Percentiles rank a stretch among this genome's conserved stretches.
Evolutionary conservation across 2,329 filamentous ascomycete genomes (phyloP).

Genomic region (Scedosporium dehoogii): DNA sequence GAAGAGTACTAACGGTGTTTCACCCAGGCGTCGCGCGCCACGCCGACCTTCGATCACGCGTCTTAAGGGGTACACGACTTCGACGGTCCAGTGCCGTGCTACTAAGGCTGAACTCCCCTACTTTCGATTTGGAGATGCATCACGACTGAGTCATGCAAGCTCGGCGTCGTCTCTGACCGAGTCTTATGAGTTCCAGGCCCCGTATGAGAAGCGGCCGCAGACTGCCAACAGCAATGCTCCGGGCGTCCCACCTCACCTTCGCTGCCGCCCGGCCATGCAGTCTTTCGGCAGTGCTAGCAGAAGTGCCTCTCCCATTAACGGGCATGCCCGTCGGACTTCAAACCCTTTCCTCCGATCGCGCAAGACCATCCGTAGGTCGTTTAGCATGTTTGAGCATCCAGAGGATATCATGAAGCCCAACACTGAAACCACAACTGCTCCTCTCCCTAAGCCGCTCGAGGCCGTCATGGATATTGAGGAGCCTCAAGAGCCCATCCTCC

Average conservation of each 20-base stretch:
- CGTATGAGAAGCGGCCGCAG: slow-evolving; percentile 56
- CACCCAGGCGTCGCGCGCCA: slow-evolving; percentile 45
- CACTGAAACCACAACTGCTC: slow-evolving; percentile 31
- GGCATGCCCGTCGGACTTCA: slow-evolving; percentile 61
- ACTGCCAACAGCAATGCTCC: slow-evolving; percentile 50
- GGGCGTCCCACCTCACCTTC: slow-evolving; percentile 47
- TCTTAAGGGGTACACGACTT: slow-evolving; percentile 65
- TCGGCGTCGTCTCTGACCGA: slow-evolving; percentile 51
- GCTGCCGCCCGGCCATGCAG: slow-evolving; percentile 56
- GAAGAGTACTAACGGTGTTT: slow-evolving; percentile 7
- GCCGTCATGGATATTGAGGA: slow-evolving; percentile 81
- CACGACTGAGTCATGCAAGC: not conserved
- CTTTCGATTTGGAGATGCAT: slow-evolving; percentile 57
- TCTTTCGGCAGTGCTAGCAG: slow-evolving; percentile 37
- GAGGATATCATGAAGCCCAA: slow-evolving; percentile 80
- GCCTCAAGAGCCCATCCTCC: slow-evolving; percentile 58
- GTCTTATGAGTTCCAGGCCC: slow-evolving; percentile 63
- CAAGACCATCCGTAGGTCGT: slow-evolving; percentile 80
- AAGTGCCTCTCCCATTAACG: slow-evolving; percentile 59
- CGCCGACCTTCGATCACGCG: slow-evolving; percentile 66
- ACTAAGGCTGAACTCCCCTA: slow-evolving; percentile 55
- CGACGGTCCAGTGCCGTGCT: slow-evolving; percentile 46
- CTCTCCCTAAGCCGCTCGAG: slow-evolving; percentile 37
- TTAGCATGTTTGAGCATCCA: slow-evolving; percentile 97
- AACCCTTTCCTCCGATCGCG: slow-evolving; percentile 66